Evolutionary conservation across 2,329 filamentous ascomycete genomes (phyloP).

Genomic region (Scytalidium lignicola): DNA sequence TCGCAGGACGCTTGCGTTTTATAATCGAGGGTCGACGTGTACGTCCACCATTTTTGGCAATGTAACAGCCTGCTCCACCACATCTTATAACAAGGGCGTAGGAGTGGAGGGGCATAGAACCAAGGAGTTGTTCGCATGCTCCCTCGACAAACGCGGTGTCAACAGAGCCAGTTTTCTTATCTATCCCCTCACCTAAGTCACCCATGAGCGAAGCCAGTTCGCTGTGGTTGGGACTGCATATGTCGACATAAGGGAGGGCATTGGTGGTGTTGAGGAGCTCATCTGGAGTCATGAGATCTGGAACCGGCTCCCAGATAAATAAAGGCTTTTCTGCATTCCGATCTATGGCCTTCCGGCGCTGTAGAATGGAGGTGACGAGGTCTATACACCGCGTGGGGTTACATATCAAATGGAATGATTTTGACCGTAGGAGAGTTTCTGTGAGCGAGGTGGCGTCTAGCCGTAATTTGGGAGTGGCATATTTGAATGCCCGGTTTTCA

Average conservation of each 20-base stretch:
- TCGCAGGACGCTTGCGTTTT: slow-evolving; percentile 15
- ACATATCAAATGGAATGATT: slow-evolving; percentile 85
- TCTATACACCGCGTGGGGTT: slow-evolving; percentile 71
- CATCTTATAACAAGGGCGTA: slow-evolving; percentile 65
- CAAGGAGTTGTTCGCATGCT: slow-evolving; percentile 57
- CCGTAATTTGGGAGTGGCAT: slow-evolving; percentile 79
- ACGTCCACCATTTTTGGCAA: slow-evolving; percentile 38
- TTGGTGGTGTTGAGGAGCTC: slow-evolving; percentile 61
- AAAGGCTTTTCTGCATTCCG: slow-evolving; percentile 49
- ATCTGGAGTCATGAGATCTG: slow-evolving; percentile 74
- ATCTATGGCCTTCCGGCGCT: slow-evolving; percentile 42
- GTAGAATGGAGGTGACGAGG: slow-evolving; percentile 66
- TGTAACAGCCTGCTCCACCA: slow-evolving; percentile 67
- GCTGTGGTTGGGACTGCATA: slow-evolving; percentile 75
- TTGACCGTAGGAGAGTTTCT: slow-evolving; percentile 60
- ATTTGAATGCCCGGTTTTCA: slow-evolving; percentile 73
- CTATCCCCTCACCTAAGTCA: slow-evolving; percentile 34
- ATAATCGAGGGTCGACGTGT: slow-evolving; percentile 12
- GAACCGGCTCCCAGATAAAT: slow-evolving; percentile 94
- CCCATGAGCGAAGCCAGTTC: slow-evolving; percentile 88
- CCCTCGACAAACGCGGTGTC: slow-evolving; percentile 49
- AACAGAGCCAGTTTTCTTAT: slow-evolving; percentile 35
- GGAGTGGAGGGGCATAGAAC: slow-evolving; percentile 57
- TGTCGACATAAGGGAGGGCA: slow-evolving; percentile 54
- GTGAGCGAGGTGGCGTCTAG: slow-evolving; percentile 69